phyloP scores from a whole-genome alignment of 2,329 filamentous ascomycete species.

The Xylaria sp. region DNA sequence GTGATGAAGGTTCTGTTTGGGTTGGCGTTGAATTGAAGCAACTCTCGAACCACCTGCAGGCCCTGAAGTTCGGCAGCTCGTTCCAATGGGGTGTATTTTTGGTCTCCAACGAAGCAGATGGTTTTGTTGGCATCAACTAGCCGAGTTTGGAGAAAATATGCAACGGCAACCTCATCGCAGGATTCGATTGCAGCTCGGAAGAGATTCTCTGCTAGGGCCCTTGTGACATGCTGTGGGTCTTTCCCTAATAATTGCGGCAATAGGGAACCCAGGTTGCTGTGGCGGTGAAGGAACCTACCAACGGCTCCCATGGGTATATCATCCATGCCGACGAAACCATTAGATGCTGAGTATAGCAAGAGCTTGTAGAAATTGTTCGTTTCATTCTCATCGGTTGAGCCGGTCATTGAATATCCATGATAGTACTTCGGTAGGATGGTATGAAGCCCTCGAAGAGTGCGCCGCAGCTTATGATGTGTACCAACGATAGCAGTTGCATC shows the following conservation, averaged over 20 bases:
- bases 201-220: constrained; percentile 16
- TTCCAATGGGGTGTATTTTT: constrained; percentile 12
- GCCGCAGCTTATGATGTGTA: background rate
- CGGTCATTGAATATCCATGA: background rate
- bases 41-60: constrained; percentile 2
- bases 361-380: background rate
- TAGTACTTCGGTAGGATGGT: background rate
- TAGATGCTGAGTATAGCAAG: background rate
- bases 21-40: constrained; percentile 7
- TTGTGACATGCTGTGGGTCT: background rate
- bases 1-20: background rate
- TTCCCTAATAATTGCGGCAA: constrained; percentile 5
- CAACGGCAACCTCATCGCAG: background rate
- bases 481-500: background rate
- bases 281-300: constrained; percentile 1
- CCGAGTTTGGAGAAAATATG: constrained; percentile 3
- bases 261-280: constrained; percentile 2
- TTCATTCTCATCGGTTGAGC: background rate
- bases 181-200: constrained; percentile 23
- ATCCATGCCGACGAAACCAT: constrained; percentile 15
- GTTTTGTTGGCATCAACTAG: constrained; percentile 11
- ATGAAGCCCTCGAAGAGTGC: background rate
- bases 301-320: constrained; percentile 5
- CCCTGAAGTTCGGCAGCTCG: constrained; percentile 10
- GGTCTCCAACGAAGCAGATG: background rate